phyloP scores from a whole-genome alignment of 345 rosid species.

The Linum trigynum region DNA sequence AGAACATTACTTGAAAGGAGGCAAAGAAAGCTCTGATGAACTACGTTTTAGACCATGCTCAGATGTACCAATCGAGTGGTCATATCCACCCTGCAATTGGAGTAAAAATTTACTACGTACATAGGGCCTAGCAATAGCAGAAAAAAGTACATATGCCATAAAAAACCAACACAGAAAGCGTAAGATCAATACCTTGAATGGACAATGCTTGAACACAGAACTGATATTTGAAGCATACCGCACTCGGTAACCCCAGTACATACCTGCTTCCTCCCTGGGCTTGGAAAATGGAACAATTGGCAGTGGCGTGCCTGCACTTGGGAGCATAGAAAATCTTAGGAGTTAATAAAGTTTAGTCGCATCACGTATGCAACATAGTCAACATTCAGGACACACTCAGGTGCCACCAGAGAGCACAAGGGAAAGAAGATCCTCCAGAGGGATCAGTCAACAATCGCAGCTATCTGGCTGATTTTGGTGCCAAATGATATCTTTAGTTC shows the following conservation, averaged over 20 bases:
- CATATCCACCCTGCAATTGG: constrained; percentile 74
- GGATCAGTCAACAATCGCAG: background rate
- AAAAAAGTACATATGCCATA: background rate
- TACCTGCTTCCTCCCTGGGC: constrained; percentile 70
- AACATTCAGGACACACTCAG: constrained; percentile 5
- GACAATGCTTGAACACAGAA: constrained; percentile 49
- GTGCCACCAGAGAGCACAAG: background rate
- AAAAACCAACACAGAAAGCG: background rate
- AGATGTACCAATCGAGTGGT: constrained; percentile 83
- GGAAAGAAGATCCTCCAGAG: background rate
- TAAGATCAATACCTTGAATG: constrained; percentile 43
- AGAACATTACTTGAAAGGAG: constrained; percentile 49
- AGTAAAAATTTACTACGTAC: background rate
- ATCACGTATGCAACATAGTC: background rate
- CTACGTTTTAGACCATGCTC: constrained; percentile 72
- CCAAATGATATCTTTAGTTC: too few species aligned
- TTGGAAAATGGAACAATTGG: constrained; percentile 55
- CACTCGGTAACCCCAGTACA: constrained; percentile 90
- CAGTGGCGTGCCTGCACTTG: constrained; percentile 40
- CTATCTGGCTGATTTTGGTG: too few species aligned
- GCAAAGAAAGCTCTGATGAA: constrained; percentile 62
- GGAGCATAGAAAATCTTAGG: too few species aligned
- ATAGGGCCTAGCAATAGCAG: background rate
- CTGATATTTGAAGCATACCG: constrained; percentile 74
- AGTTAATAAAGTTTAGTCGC: too few species aligned